Evolutionary conservation across 2,329 filamentous ascomycete species (phyloP), one percentile per base, ranked within the genome.

Genomic region (Cryphonectria naterciae): DNA sequence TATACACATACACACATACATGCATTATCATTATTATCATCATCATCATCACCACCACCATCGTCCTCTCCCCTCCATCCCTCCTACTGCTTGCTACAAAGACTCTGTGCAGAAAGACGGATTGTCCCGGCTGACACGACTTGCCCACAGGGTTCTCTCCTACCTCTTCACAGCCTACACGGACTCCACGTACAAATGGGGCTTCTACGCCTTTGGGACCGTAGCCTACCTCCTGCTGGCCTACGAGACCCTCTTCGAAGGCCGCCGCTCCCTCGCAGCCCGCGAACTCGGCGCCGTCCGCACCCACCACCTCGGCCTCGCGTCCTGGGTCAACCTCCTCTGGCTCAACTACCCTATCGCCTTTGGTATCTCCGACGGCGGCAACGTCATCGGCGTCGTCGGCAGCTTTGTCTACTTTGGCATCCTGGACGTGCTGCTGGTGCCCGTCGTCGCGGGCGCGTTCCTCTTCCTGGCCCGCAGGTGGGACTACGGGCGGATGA

Each of bases 331-430:
- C 74, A 87, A 87, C 78, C 76, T 86, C 6, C 77, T 87, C 52
- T 87, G 85, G 85, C 78, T 87, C 56, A 77, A 86, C 35, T 89
- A 88, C 77, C 85, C 86, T 10, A 82, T 89, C 65, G 86, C 85
- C 35, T 89, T 81, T 75, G 86, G 84, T 43, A 75, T 88, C 11
- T 81, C 79, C 2, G 87, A 89, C 74, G 87, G 86, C 52, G 85
- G 85, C 41, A 87, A 88, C 77, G 73, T 76, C 66, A 84, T 88
- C 69, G 80, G 82, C 46, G 82, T 85, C 54, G 85, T 83, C 0
- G 76, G 79, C 11, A 78, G 78, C 63, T 81, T 83, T 74, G 82
- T 88, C 79, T 88, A 85, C 78, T 88, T 86, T 72, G 86, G 87
- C 62, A 79, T 88, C 58, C 81, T 89, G 37, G 87, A 89, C 73